Evolutionary conservation across 1,284 basidiomycete species (phyloP).

Genomic region (Phlebopus sp.): DNA sequence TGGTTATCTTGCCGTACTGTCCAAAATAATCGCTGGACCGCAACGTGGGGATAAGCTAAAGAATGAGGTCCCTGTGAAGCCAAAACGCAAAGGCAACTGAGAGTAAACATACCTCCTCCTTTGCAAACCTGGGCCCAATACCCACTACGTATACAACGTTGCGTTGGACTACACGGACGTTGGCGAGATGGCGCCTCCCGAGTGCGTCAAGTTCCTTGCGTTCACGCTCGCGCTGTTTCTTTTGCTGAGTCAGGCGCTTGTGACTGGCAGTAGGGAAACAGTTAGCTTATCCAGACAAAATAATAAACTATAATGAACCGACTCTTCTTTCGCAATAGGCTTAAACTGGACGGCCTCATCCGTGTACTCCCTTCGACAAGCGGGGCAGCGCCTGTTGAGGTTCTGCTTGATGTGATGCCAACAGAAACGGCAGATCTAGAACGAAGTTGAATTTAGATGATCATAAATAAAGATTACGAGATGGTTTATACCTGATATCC

Average conservation of each 20-base stretch:
- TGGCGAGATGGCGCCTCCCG: constrained; percentile 85
- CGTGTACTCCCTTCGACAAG: constrained; percentile 92
- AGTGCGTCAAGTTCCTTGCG: constrained; percentile 92
- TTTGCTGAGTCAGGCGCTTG: constrained; percentile 93
- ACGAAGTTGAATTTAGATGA: constrained; percentile 14
- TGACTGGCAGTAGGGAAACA: constrained; percentile 54
- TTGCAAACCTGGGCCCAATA: constrained; percentile 84
- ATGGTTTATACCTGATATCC: constrained; percentile 82
- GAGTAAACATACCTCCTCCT: constrained; percentile 80
- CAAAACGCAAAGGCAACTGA: background rate
- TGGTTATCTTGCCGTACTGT: constrained; percentile 97
- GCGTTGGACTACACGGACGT: constrained; percentile 94
- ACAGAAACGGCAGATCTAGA: constrained; percentile 97
- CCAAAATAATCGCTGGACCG: constrained; percentile 98
- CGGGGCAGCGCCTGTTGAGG: constrained; percentile 95
- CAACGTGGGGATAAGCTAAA: constrained; percentile 87
- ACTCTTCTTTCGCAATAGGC: constrained; percentile 96
- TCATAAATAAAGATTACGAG: constrained; percentile 18
- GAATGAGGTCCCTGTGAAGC: constrained; percentile 15
- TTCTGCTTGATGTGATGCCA: constrained; percentile 99
- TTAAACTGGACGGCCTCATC: constrained; percentile 95
- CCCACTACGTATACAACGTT: constrained; percentile 97
- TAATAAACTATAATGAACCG: constrained; percentile 34
- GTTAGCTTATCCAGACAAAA: constrained; percentile 6
- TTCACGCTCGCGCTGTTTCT: constrained; percentile 93